Evolutionary conservation across 352 stramenopile species (phyloP), one percentile per base, ranked within the genome.

Genomic region (Nothophytophthora sp.): DNA sequence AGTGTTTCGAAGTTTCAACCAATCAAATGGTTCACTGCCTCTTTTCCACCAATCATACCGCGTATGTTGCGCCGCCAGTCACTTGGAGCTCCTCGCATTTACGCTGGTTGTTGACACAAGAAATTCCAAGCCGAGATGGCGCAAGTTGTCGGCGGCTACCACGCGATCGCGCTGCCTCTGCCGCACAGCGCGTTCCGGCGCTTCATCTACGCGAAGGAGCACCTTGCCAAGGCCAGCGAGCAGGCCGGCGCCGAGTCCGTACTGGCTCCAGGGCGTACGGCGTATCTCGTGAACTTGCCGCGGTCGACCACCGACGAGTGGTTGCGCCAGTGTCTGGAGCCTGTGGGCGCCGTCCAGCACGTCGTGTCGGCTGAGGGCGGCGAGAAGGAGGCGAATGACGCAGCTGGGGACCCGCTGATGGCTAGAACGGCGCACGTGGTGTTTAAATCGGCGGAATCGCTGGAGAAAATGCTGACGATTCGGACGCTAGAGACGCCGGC

Each of bases 181-280:
- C 61, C 72, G 8, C 56, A 77, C 67, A 80, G 78, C 50, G 65
- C 64, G 24, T 86, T 90, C 55, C 57, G 56, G 22, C 79, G 75
- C 42, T 90, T 87, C 47, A 74, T 94, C 19, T 94, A 90, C 47
- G 76, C 70, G 28, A 94, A 90, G 63, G 70, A 88, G 53, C 83
- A 94, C 55, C 49, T 59, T 20, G 29, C 51, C 37, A 89, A 89
- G 46, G 60, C 77, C 5, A 23, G 6, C 2, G 61, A 30, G 18
- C 56, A 79, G 36, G 24, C 36, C 11, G 50, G 41, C 39, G 50
- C 45, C 29, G 77, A 88, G 62, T 76, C 71, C 7, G 40, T 67
- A 20, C 51, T 94, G 23, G 77, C 75, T 12, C 48, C 71, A 3
- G 73, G 81, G n/a, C 76, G 81, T 40, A 90, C 83, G 9, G 79